A percentile compares a stretch with the other conserved stretches of the same genome.
Evolutionary conservation across 257 asterid genomes (phyloP).

Genomic region (Plectranthus barbatus): DNA sequence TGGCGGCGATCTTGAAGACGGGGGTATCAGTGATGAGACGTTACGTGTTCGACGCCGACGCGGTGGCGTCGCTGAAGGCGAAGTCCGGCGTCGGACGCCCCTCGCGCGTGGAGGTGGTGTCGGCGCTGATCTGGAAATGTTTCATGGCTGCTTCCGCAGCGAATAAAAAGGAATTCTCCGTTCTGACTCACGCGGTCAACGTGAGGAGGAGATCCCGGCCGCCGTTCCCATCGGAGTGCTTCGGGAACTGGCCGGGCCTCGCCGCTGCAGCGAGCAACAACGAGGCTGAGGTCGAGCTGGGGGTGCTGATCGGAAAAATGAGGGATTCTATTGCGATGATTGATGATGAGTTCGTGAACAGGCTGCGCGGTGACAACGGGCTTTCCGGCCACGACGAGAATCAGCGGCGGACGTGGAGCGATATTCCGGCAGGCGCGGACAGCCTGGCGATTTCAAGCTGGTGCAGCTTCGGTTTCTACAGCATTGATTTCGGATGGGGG

Average conservation of each 20-base stretch:
- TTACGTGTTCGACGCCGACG: constrained; percentile 8
- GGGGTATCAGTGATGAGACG: constrained; percentile 5
- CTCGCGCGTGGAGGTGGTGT: constrained; percentile 14
- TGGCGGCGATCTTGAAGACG: background rate
- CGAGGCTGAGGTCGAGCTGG: background rate
- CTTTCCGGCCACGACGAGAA: constrained; percentile 2
- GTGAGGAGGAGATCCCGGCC: constrained; percentile 12
- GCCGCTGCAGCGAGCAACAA: background rate
- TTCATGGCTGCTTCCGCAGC: constrained; percentile 8
- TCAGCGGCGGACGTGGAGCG: background rate
- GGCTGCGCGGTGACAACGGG: constrained; percentile 1
- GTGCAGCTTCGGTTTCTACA: constrained; percentile 9
- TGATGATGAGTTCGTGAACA: background rate
- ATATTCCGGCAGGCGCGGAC: background rate
- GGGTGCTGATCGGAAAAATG: background rate
- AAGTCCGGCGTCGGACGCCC: background rate
- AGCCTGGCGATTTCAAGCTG: constrained; percentile 2
- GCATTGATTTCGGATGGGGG: constrained; percentile 25
- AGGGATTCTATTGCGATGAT: constrained; percentile 2
- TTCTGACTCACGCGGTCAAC: constrained; percentile 3
- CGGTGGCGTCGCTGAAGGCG: constrained; percentile 8
- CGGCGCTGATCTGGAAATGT: constrained; percentile 17
- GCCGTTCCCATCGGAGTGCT: constrained; percentile 8
- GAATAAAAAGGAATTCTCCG: background rate
- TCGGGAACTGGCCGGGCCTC: constrained; percentile 13